A percentile compares a stretch with the other conserved stretches of the same genome.
Conservation (phyloP, 306 rosid genomes). For the Morella rubra region DNA sequence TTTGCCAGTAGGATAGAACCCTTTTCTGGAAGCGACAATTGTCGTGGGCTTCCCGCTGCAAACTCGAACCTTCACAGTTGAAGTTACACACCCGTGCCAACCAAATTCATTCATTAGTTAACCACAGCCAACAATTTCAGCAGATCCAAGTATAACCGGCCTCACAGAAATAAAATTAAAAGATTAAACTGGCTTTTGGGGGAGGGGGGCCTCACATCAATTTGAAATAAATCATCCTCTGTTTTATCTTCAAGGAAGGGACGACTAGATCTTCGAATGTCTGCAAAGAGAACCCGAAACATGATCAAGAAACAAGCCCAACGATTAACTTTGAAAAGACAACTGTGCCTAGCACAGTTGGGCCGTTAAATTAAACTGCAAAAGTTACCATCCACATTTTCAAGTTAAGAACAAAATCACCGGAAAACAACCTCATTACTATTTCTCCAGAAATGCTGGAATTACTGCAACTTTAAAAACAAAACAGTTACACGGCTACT, state of each 20-base stretch:
- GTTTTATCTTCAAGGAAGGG: conserved; percentile 84
- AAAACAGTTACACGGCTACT: neutral
- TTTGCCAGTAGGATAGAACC: conserved; percentile 96
- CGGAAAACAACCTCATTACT: neutral
- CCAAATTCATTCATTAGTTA: conserved; percentile 19
- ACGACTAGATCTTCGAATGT: conserved; percentile 82
- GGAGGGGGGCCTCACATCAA: conserved; percentile 57
- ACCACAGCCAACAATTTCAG: conserved; percentile 6
- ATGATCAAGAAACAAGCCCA: neutral
- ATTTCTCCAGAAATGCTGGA: neutral
- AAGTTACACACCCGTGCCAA: conserved; percentile 24
- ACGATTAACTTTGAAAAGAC: neutral
- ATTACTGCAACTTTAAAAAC: neutral
- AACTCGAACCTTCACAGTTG: conserved; percentile 62
- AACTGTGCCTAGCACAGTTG: neutral
- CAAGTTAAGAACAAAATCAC: neutral
- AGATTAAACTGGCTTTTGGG: neutral
- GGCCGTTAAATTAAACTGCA: neutral
- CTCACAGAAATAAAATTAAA: neutral
- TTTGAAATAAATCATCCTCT: conserved; percentile 90
- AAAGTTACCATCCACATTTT: neutral
- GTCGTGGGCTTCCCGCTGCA: conserved; percentile 95
- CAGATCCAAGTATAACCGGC: neutral
- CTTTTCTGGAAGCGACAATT: conserved; percentile 74
- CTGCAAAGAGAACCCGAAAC: conserved; percentile 44